Conservation (phyloP, 2,329 filamentous ascomycete species). For the Phialophora macrospora region DNA sequence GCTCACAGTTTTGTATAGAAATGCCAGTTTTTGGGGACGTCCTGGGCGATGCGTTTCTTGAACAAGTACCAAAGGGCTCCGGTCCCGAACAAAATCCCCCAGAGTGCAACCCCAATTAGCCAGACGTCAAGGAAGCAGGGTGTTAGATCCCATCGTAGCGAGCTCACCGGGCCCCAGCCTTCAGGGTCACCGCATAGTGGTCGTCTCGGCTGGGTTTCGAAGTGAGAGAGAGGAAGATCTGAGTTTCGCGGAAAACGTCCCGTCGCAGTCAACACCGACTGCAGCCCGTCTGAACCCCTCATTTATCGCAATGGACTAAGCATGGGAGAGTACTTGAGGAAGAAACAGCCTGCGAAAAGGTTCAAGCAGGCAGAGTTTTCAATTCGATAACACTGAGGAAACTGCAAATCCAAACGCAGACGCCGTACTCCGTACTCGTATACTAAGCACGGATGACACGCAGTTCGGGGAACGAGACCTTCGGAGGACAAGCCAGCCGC, state of each 20-base stretch:
- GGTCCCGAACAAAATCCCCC: conserved; percentile 77
- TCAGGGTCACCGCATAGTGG: conserved; percentile 86
- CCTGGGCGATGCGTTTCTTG: conserved; percentile 68
- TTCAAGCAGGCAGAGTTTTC: conserved; percentile 1
- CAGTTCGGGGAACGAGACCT: background rate
- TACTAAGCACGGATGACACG: conserved; percentile 5
- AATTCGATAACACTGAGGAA: background rate
- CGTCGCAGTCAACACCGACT: conserved; percentile 34
- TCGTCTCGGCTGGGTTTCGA: conserved; percentile 51
- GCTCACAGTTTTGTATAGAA: conserved; percentile 89
- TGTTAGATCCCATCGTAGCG: conserved; percentile 87
- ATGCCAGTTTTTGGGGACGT: conserved; percentile 81
- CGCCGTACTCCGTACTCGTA: conserved; percentile 2
- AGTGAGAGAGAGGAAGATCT: conserved; percentile 1
- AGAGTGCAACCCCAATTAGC: conserved; percentile 76
- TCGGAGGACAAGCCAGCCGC: background rate
- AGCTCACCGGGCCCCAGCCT: conserved; percentile 94
- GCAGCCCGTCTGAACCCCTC: conserved; percentile 29
- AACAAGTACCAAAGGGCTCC: conserved; percentile 80
- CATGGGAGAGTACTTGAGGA: conserved; percentile 11
- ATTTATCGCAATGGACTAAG: conserved; percentile 24
- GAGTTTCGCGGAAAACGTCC: conserved; percentile 19
- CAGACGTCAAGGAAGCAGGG: conserved; percentile 96
- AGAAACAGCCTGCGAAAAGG: background rate
- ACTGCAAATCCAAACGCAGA: background rate